Percentiles rank a stretch among this genome's conserved stretches.
Conservation (phyloP, 495 filamentous ascomycete genomes). For the Hypoxylon lienhwacheense region DNA sequence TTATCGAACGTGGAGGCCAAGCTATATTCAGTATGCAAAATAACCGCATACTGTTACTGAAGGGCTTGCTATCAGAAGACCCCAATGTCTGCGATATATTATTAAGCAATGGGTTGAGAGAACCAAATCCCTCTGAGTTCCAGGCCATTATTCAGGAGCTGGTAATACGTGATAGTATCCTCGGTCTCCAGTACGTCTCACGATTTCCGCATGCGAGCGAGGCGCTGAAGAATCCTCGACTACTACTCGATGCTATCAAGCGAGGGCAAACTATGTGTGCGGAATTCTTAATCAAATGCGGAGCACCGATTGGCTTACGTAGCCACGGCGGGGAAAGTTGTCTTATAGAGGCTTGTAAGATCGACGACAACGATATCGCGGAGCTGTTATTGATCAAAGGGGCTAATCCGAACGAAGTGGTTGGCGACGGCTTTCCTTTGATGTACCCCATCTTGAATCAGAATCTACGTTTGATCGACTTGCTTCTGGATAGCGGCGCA, state of each 20-base stretch:
- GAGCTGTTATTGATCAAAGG: slow-evolving; percentile 8
- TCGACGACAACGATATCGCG: neutral
- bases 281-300: slow-evolving; percentile 6
- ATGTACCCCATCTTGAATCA: neutral
- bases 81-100: slow-evolving; percentile 32
- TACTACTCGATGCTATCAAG: neutral
- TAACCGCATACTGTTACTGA: slow-evolving; percentile 15
- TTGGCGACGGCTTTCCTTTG: neutral
- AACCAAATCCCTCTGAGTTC: neutral
- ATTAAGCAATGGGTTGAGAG: slow-evolving; percentile 26
- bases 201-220: neutral
- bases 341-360: slow-evolving; percentile 17
- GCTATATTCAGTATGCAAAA: slow-evolving; percentile 11
- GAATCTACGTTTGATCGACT: neutral
- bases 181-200: neutral
- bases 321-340: neutral
- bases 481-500: slow-evolving; percentile 24
- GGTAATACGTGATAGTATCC: neutral
- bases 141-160: neutral
- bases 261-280: neutral
- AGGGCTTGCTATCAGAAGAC: slow-evolving; percentile 18
- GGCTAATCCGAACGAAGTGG: slow-evolving; percentile 17
- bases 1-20: slow-evolving; percentile 25
- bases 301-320: neutral
- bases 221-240: neutral